A percentile compares a stretch with the other conserved stretches of the same genome.
Evolutionary conservation across 2,329 filamentous ascomycete genomes (phyloP).

Genomic region (Calonectria pseudoreteaudii): DNA sequence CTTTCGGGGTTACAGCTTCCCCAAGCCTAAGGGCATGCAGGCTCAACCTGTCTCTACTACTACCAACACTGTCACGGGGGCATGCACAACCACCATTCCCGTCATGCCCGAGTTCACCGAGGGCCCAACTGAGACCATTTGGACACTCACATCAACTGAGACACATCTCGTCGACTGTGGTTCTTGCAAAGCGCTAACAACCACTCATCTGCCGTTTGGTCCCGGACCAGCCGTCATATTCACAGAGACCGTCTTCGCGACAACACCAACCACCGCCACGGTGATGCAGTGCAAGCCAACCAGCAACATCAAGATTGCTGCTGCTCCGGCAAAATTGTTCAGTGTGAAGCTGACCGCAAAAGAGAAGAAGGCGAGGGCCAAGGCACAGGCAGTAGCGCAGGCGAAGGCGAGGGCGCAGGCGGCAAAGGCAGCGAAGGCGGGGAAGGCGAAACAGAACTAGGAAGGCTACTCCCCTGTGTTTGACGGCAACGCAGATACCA

Average conservation of each 20-base stretch:
- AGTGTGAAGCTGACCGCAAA: background rate
- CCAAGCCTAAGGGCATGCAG: background rate
- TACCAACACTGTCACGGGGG: background rate
- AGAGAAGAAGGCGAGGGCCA: background rate
- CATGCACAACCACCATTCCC: background rate
- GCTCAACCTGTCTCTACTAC: background rate
- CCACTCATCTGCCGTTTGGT: background rate
- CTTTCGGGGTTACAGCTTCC: background rate
- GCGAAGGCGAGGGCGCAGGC: background rate
- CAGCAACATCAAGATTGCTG: background rate
- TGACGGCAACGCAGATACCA: no score
- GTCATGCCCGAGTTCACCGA: background rate
- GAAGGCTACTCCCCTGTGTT: background rate
- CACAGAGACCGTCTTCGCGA: background rate
- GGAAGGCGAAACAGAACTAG: background rate
- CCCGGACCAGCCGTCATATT: background rate
- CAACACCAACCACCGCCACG: background rate
- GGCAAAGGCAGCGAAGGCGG: no score
- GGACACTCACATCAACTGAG: background rate
- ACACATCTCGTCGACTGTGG: background rate
- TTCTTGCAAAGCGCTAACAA: background rate
- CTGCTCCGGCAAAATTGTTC: background rate
- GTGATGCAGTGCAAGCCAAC: background rate
- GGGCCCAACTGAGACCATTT: background rate
- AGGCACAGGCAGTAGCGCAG: background rate